Evolutionary conservation across 805 yeast species (phyloP).

Genomic region (Crinitomyces ghanaensis): DNA sequence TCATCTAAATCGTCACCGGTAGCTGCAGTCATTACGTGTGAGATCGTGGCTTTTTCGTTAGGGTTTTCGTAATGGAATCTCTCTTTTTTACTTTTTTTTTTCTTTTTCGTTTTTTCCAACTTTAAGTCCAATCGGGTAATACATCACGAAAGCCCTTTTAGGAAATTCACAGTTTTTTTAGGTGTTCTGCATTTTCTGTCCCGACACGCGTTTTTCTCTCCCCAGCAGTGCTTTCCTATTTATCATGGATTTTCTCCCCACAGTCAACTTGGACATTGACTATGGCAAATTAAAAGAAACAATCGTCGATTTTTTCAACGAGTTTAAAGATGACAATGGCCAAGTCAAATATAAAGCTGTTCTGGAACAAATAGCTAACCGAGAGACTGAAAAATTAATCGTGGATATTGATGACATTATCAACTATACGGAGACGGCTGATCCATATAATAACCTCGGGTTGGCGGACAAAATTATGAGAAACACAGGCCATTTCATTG

Average conservation of each 20-base stretch:
- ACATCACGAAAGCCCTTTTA: too few species aligned
- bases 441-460: slow-evolving; percentile 21
- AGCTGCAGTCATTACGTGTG: too few species aligned
- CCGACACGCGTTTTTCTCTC: slow-evolving; percentile 3
- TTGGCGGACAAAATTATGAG: slow-evolving; percentile 50
- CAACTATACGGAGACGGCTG: slow-evolving; percentile 43
- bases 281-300: slow-evolving; percentile 51
- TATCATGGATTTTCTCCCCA: slow-evolving; percentile 35
- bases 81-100: not conserved
- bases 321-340: slow-evolving; percentile 37
- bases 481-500: slow-evolving; percentile 71
- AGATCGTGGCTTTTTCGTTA: too few species aligned
- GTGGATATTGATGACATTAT: slow-evolving; percentile 80
- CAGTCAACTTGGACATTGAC: slow-evolving; percentile 61
- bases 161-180: not conserved
- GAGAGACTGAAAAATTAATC: slow-evolving; percentile 56
- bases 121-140: not conserved
- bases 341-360: slow-evolving; percentile 54
- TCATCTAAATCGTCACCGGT: slow-evolving; percentile 78
- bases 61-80: too few species aligned
- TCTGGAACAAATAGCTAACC: slow-evolving; percentile 72
- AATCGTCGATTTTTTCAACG: slow-evolving; percentile 53
- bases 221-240: slow-evolving; percentile 3
- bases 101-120: not conserved
- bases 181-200: too few species aligned